A percentile compares a stretch with the other conserved stretches of the same genome.
These are phyloP conservation scores for Luzula sylvatica DNA, from an alignment of 176 grass and related monocot species.

Conservation along the genomic window DNA sequence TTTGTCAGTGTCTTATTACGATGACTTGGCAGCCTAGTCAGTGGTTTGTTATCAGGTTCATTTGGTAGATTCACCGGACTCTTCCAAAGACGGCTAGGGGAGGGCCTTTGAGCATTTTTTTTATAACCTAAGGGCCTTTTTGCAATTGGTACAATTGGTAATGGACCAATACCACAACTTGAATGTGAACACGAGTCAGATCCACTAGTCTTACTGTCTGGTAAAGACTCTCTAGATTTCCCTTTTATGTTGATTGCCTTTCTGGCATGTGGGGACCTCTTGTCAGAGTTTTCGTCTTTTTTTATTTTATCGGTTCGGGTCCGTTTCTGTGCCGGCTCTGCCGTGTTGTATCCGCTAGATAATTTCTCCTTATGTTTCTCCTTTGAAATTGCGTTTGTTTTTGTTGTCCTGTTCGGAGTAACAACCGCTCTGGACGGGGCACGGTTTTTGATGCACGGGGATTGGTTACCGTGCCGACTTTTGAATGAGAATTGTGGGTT, in stretches of 20 bases:
- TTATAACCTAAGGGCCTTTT: not conserved
- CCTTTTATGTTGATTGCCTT: not conserved
- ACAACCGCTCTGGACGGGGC: not conserved
- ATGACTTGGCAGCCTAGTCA: too few species aligned
- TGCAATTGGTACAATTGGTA: not conserved
- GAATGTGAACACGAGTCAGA: not conserved
- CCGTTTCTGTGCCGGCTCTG: not conserved
- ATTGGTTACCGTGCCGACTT: constrained; percentile 5
- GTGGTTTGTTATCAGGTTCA: too few species aligned
- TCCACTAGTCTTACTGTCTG: not conserved
- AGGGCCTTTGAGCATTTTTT: too few species aligned
- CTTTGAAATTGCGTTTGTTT: not conserved
- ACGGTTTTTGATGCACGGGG: not conserved
- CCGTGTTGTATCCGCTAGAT: not conserved
- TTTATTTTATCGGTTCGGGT: not conserved
- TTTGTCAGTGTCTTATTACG: too few species aligned
- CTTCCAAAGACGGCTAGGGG: constrained; percentile 12
- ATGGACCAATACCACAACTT: not conserved
- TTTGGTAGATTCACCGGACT: not conserved
- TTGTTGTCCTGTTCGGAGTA: not conserved
- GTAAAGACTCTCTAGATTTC: not conserved
- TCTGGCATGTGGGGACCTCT: not conserved
- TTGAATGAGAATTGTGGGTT: constrained; percentile 6
- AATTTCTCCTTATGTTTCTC: constrained; percentile 2
- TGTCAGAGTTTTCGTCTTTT: not conserved